Evolutionary conservation across 495 filamentous ascomycete genomes (phyloP).

Genomic region (Lasiosphaeria miniovina): DNA sequence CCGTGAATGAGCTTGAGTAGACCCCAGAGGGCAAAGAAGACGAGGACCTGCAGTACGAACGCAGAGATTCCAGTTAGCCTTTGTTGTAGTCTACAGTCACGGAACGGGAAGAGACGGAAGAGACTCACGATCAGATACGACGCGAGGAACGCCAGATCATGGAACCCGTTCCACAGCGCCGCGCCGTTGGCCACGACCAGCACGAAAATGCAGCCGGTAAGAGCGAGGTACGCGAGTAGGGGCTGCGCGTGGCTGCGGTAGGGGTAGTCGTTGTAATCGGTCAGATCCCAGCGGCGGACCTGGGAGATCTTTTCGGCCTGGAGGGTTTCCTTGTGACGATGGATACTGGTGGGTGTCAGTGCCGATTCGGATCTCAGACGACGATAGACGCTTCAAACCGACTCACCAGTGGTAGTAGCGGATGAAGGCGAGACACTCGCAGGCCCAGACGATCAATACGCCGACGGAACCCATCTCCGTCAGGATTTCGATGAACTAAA

Average conservation of each 20-base stretch:
- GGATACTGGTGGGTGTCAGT: slow-evolving; percentile 29
- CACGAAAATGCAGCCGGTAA: slow-evolving; percentile 38
- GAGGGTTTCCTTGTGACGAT: slow-evolving; percentile 26
- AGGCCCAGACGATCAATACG: slow-evolving; percentile 40
- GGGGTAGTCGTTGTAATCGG: slow-evolving; percentile 36
- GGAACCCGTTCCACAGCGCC: slow-evolving; percentile 38
- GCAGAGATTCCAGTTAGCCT: slow-evolving; percentile 5
- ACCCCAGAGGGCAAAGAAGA: slow-evolving; percentile 34
- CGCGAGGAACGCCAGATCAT: slow-evolving; percentile 31
- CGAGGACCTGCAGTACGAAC: slow-evolving; percentile 20
- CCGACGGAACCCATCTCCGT: slow-evolving; percentile 33
- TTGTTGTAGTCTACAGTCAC: slow-evolving; percentile 8
- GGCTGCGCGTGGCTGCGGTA: slow-evolving; percentile 45
- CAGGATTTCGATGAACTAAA: slow-evolving; percentile 35
- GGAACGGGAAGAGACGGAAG: background rate
- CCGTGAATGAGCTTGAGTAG: slow-evolving; percentile 27
- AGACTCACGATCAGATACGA: slow-evolving; percentile 39
- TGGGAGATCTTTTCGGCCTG: slow-evolving; percentile 26
- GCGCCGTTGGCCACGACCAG: slow-evolving; percentile 38
- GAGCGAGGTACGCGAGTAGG: slow-evolving; percentile 34
- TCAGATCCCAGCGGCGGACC: slow-evolving; percentile 30
- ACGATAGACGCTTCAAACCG: background rate
- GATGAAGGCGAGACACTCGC: slow-evolving; percentile 44
- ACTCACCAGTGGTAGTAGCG: slow-evolving; percentile 38
- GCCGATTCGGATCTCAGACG: background rate